Evolutionary conservation across 441 rosid species (phyloP), one percentile per base, ranked within the genome.

Genomic region (Hura crepitans): DNA sequence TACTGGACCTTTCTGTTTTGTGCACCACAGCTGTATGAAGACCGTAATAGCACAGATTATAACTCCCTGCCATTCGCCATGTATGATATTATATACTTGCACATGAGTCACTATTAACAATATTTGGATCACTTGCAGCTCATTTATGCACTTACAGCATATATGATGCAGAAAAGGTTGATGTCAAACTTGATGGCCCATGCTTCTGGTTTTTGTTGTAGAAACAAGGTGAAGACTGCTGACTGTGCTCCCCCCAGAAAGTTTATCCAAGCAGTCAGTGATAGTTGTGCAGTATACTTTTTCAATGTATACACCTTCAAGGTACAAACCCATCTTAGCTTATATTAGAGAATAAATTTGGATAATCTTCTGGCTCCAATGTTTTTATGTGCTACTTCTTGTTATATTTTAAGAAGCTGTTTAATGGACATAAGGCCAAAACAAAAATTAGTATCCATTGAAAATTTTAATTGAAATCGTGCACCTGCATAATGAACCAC

Each of bases 21-120:
- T 80, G 83, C 89, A 83, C 88, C 88, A 83, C 43, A 84, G 79
- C 74, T 72, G 84, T 33, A 80, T 17, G 39, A 70, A 77, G 64
- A 71, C 23, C 23, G 73, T 35, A 10, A 85, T 5, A 18, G 80
- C 81, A 53, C 81, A 80, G 70, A 75, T 68, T 10, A 77, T 69
- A 46, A 74, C 73, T 73, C 83, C 89, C 87, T 82, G 80, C 49
- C 28, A 66, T 42, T 49, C 62, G 67, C 42, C 30, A 50, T 35
- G n/a, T 2, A 31, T 62, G 30, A 54, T n/a, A 49, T 1, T 49
- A 66, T 17, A 10, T 35, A 60, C 61, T 11, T 43, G 20, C 15
- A 56, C 15, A 25, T 61, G 35, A 64, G 25, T 59, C 20, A 14
- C 39, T 37, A 18, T 9, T 20, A 11, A 23, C 25, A 5, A 23